These are phyloP conservation scores for Garcia nutans DNA, from an alignment of 345 rosid species.

Conservation along the genomic window DNA sequence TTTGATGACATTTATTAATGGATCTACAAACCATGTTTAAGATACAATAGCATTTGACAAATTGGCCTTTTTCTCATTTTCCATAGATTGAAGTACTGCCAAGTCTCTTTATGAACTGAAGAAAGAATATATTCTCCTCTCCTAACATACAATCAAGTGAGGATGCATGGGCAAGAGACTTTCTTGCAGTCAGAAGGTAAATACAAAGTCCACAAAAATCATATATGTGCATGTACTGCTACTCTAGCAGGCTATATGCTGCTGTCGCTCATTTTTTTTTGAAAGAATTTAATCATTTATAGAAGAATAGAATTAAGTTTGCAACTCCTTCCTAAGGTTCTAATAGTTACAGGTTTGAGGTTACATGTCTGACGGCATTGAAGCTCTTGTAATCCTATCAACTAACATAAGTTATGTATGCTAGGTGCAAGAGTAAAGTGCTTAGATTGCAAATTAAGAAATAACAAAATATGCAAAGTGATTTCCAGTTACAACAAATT, in stretches of 20 bases:
- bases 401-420: not conserved
- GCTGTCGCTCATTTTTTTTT: not conserved
- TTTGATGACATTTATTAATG: constrained; percentile 7
- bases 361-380: not conserved
- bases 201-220: not conserved
- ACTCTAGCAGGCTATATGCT: not conserved
- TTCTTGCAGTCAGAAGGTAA: not conserved
- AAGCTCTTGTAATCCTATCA: not conserved
- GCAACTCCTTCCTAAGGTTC: not conserved
- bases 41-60: not conserved
- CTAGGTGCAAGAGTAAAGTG: not conserved
- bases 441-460: not conserved
- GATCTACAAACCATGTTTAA: not conserved
- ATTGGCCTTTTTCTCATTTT: not conserved
- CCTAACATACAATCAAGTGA: not conserved
- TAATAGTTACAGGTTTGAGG: not conserved
- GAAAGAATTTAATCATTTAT: not conserved
- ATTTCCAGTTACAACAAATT: not conserved
- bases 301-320: not conserved
- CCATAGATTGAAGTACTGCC: not conserved
- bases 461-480: not conserved
- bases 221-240: not conserved
- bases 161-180: not conserved
- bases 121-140: not conserved
- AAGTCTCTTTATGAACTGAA: not conserved